phyloP scores from a whole-genome alignment of 805 yeast species.

The Kodamaea kaohsiungensis region DNA sequence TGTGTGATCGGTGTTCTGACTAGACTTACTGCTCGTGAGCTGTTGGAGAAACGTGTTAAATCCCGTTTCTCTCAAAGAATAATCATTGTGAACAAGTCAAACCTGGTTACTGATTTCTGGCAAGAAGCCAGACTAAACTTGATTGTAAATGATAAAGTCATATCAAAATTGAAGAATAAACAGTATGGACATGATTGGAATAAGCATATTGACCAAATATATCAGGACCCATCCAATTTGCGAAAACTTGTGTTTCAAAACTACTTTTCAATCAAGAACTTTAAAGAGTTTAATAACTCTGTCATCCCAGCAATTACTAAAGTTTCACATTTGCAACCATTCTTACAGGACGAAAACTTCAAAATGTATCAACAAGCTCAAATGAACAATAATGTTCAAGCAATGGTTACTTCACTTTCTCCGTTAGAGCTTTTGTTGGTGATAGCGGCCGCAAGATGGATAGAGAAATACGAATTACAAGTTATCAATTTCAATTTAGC shows the following conservation, averaged over 20 bases:
- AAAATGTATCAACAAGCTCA: slow-evolving; percentile 21
- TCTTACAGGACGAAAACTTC: slow-evolving; percentile 28
- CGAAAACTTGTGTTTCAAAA: slow-evolving; percentile 29
- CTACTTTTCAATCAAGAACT: slow-evolving; percentile 60
- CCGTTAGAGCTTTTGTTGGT: slow-evolving; percentile 71
- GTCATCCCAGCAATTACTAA: slow-evolving; percentile 42
- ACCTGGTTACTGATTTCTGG: slow-evolving; percentile 51
- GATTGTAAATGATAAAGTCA: slow-evolving; percentile 19
- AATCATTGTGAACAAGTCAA: slow-evolving; percentile 57
- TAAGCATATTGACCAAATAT: slow-evolving; percentile 26
- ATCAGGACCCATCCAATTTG: slow-evolving; percentile 14
- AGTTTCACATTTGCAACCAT: slow-evolving; percentile 24
- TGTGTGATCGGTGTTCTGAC: slow-evolving; percentile 81
- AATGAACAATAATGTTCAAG: slow-evolving; percentile 26
- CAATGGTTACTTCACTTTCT: slow-evolving; percentile 47
- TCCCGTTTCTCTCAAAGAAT: slow-evolving; percentile 85
- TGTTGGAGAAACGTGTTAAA: slow-evolving; percentile 86
- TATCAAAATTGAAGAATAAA: slow-evolving; percentile 16
- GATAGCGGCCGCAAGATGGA: slow-evolving; percentile 74
- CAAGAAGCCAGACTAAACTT: slow-evolving; percentile 46
- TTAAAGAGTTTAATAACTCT: slow-evolving; percentile 48
- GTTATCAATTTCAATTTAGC: slow-evolving; percentile 76
- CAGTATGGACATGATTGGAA: slow-evolving; percentile 48
- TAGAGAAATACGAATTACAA: slow-evolving; percentile 55
- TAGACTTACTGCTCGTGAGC: slow-evolving; percentile 72